A percentile compares a stretch with the other conserved stretches of the same genome.
Conservation (phyloP, 2,329 filamentous ascomycete genomes). For the Talaromyces atroroseus region DNA sequence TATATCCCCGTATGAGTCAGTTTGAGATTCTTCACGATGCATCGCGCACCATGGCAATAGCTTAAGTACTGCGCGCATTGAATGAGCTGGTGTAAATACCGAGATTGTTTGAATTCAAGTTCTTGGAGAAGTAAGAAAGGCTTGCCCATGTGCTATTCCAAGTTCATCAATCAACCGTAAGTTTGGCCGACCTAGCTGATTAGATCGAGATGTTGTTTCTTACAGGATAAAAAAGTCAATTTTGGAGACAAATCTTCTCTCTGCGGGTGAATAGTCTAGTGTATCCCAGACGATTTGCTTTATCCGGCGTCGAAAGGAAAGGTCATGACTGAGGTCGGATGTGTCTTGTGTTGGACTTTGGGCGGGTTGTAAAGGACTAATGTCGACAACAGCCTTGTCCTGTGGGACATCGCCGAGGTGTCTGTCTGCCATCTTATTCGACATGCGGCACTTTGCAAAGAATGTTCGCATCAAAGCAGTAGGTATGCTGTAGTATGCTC, state of each 20-base stretch:
- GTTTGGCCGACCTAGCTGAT: background rate
- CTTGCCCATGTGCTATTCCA: slow-evolving; percentile 8
- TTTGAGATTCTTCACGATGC: too few relatives aligned
- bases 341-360: background rate
- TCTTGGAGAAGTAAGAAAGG: slow-evolving; percentile 13
- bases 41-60: too few relatives aligned
- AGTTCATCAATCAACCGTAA: background rate
- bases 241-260: slow-evolving; percentile 5
- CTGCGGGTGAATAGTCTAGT: slow-evolving; percentile 7
- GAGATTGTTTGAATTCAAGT: slow-evolving; percentile 10
- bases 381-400: background rate
- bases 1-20: background rate
- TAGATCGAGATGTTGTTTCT: background rate
- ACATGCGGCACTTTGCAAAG: background rate
- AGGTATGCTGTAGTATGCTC: background rate
- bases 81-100: background rate
- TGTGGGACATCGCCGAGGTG: background rate
- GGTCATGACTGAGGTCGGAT: background rate
- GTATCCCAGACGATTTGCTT: slow-evolving; percentile 8
- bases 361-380: background rate
- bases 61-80: background rate
- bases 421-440: background rate
- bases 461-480: background rate
- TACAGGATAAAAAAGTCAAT: slow-evolving; percentile 9
- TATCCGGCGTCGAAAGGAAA: background rate